Evolutionary conservation across 768 basidiomycete genomes (phyloP).

Genomic region (Termitomyces sp.): DNA sequence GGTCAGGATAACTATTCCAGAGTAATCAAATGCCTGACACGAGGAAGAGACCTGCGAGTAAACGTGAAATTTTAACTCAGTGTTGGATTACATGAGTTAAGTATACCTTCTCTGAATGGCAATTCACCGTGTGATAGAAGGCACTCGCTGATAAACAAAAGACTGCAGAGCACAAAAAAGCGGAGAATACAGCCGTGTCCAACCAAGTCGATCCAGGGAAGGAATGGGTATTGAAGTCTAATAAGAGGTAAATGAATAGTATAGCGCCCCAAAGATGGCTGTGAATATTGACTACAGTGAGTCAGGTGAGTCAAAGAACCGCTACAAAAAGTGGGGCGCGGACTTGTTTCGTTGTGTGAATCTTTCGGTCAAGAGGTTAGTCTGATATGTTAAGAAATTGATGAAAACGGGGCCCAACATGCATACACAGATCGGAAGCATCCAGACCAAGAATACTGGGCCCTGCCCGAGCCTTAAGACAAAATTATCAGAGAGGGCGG

Average conservation of each 20-base stretch:
- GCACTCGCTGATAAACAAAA: constrained; percentile 72
- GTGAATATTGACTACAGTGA: constrained; percentile 73
- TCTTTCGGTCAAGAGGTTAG: constrained; percentile 35
- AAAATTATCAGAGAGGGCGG: neutral
- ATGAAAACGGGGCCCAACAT: constrained; percentile 42
- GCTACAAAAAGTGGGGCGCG: constrained; percentile 1
- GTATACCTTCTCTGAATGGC: constrained; percentile 68
- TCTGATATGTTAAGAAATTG: constrained; percentile 9
- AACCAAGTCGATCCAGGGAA: constrained; percentile 56
- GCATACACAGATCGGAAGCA: constrained; percentile 62
- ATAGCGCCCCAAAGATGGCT: constrained; percentile 71
- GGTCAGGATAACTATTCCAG: constrained; percentile 76
- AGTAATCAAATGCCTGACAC: constrained; percentile 70
- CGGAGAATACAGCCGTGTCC: constrained; percentile 54
- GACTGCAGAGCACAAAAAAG: constrained; percentile 71
- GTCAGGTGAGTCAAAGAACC: constrained; percentile 8
- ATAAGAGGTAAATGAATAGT: constrained; percentile 54
- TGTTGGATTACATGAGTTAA: constrained; percentile 2
- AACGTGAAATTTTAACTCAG: constrained; percentile 4
- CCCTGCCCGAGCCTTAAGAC: constrained; percentile 31
- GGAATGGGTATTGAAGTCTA: constrained; percentile 49
- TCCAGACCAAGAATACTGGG: constrained; percentile 57
- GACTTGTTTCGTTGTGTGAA: constrained; percentile 77
- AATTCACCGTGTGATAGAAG: constrained; percentile 66
- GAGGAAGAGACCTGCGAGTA: constrained; percentile 46